Base-by-base conservation (phyloP, 208 protist species). In the Acanthamoeba polyphaga region DNA sequence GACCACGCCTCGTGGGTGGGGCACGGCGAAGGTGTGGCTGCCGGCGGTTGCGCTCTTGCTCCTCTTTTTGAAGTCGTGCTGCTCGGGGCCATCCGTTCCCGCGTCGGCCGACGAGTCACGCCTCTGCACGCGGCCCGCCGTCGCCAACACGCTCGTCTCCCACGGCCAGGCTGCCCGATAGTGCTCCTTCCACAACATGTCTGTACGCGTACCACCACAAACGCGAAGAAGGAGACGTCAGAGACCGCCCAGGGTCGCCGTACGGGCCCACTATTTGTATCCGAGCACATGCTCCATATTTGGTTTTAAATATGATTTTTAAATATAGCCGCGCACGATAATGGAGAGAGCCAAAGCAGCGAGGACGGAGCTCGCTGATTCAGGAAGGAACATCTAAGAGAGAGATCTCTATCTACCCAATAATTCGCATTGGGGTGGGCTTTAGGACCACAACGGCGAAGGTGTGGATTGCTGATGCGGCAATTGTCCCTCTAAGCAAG, bases 171-270 rank as follows among this genome's bases (percentile, higher is more conserved):
- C 74, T 51, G 74, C 74, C 22, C 74, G 74, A 34, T 82, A 82
- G 74, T 82, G 74, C 22, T 82, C 74, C 74, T 82, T 82, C 74
- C 74, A 82, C 74, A 82, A 51, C 74, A 82, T 82, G 74, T 82
- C 74, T 82, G 74, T 2, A 49, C 43, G 9, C 43, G 3, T 9
- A 22, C 55, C 17, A 29, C 24, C 15, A 68, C 66, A 72, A 72
- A n/a, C 4, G n/a, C 7, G 24, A 29, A n/a, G 13, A 12, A 38
- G 66, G 19, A 19, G 15, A 58, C 53, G 53, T 58, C 17, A 58
- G 38, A 38, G 38, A 38, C 38, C 3, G 38, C 38, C n/a, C n/a
- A n/a, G n/a, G n/a, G n/a, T n/a, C n/a, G n/a, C n/a, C n/a, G n/a
- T n/a, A n/a, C n/a, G n/a, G n/a, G n/a, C n/a, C n/a, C n/a, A n/a